Evolutionary conservation across 1,284 basidiomycete genomes (phyloP).

Genomic region (Serendipita sp.): DNA sequence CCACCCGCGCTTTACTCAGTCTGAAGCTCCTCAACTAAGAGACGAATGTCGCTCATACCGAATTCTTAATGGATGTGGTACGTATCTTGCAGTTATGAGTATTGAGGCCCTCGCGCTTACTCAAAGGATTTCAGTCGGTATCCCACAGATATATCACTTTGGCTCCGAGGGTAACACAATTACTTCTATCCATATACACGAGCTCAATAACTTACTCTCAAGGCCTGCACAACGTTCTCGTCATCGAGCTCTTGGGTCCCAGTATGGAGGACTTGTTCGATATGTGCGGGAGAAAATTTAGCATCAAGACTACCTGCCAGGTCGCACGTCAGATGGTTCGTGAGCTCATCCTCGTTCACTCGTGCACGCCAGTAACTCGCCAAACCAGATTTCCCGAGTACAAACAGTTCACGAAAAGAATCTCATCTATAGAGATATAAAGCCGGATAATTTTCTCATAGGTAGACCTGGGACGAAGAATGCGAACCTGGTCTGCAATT

Average conservation of each 20-base stretch:
- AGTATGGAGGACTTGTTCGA: conserved; percentile 91
- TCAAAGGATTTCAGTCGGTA: conserved; percentile 43
- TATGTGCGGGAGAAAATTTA: conserved; percentile 90
- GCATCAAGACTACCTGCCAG: conserved; percentile 93
- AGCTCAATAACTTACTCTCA: conserved; percentile 32
- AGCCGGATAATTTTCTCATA: conserved; percentile 84
- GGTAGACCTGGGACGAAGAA: conserved; percentile 81
- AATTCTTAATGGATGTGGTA: conserved; percentile 82
- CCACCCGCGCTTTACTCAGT: conserved; percentile 68
- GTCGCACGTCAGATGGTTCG: conserved; percentile 89
- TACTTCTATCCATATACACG: conserved; percentile 81
- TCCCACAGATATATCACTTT: conserved; percentile 95
- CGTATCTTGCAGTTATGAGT: conserved; percentile 25
- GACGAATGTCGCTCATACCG: conserved; percentile 97
- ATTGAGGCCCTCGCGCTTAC: not conserved
- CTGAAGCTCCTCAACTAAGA: conserved; percentile 87
- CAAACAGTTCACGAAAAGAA: conserved; percentile 96
- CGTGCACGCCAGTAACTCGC: not conserved
- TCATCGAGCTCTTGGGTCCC: conserved; percentile 89
- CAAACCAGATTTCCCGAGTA: conserved; percentile 60
- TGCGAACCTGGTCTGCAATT: conserved; percentile 51
- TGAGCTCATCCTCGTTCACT: conserved; percentile 12
- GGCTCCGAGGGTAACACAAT: conserved; percentile 94
- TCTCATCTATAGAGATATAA: conserved; percentile 95
- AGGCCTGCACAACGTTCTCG: conserved; percentile 92